Evolutionary conservation across 164 flowering plant genomes (phyloP), one percentile per base, ranked within the genome.

Genomic region (Pachysandra terminalis): DNA sequence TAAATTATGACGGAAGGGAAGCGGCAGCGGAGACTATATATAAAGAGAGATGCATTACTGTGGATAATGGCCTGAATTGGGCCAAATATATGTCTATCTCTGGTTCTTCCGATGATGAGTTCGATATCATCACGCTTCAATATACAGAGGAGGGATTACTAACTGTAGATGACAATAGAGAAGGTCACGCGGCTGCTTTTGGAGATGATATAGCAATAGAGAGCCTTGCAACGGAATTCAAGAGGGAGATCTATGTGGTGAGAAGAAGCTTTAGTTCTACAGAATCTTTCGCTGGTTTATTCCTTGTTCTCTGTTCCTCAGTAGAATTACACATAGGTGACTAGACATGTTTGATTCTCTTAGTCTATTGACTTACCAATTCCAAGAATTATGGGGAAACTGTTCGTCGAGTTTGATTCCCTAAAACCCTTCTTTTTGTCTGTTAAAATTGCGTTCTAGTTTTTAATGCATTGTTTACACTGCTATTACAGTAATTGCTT

Each of bases 121-220:
- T 80, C 72, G 85, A 94, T 75, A 94, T 94, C 74, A 82, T 91
- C 82, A 83, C 91, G 32, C 76, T 91, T 86, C 97, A 88, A 56
- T 93, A 93, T 59, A 93, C 93, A 0, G 97, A 88, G 82, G 96
- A 90, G 63, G 98, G 98, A 48, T 80, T 94, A 58, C 75, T 94
- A 66, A 81, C 90, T 40, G 87, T 94, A 28, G 97, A 91, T 75
- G 98, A 94, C 70, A 94, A 90, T 65, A 82, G 86, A 66, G 84
- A 81, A 48, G 98, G 97, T 17, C 93, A 73, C 63, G 88, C 93
- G 0, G 98, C 98, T 16, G 98, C 98, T 21, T 93, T 93, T 77
- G 98, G 98, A 10, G 98, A 93, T 78, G 98, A 91, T 59, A 88
- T 93, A 25, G 98, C 98, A 2, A 91, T 91, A 10, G 95, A 85